phyloP scores from a whole-genome alignment of 2,329 filamentous ascomycete species.

The Macroventuria anomochaeta region DNA sequence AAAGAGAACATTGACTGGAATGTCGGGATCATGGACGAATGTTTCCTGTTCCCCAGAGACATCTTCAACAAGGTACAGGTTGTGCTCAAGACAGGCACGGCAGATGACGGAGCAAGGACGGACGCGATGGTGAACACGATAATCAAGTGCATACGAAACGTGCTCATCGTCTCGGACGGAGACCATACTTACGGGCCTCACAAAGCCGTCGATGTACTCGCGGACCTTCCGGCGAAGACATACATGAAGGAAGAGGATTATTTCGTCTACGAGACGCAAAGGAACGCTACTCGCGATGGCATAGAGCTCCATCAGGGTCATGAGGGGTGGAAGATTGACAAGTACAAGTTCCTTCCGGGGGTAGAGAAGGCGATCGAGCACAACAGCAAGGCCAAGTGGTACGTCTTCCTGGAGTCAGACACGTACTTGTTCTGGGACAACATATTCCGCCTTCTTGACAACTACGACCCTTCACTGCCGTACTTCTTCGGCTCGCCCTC shows the following conservation, averaged over 20 bases:
- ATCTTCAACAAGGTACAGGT: slow-evolving; percentile 46
- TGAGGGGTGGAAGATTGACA: slow-evolving; percentile 41
- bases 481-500: slow-evolving; percentile 44
- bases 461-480: slow-evolving; percentile 34
- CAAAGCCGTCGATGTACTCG: slow-evolving; percentile 48
- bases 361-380: slow-evolving; percentile 49
- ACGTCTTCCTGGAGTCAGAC: slow-evolving; percentile 32
- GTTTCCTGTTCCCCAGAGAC: slow-evolving; percentile 39
- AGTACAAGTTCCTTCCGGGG: slow-evolving; percentile 64
- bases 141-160: slow-evolving; percentile 59
- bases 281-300: slow-evolving; percentile 8
- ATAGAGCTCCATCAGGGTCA: slow-evolving; percentile 42
- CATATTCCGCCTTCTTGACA: slow-evolving; percentile 41
- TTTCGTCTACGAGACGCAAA: slow-evolving; percentile 42
- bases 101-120: slow-evolving; percentile 59
- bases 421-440: slow-evolving; percentile 34
- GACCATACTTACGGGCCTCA: slow-evolving; percentile 55
- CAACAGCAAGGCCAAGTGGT: slow-evolving; percentile 25
- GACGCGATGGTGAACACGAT: slow-evolving; percentile 58
- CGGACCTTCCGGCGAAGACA: slow-evolving; percentile 46
- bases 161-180: slow-evolving; percentile 62
- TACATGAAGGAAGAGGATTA: slow-evolving; percentile 45
- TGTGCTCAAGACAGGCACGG: slow-evolving; percentile 62
- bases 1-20: slow-evolving; percentile 13
- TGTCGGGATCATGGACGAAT: slow-evolving; percentile 24